phyloP scores from a whole-genome alignment of 768 basidiomycete species.

The Naematelia encephala region DNA sequence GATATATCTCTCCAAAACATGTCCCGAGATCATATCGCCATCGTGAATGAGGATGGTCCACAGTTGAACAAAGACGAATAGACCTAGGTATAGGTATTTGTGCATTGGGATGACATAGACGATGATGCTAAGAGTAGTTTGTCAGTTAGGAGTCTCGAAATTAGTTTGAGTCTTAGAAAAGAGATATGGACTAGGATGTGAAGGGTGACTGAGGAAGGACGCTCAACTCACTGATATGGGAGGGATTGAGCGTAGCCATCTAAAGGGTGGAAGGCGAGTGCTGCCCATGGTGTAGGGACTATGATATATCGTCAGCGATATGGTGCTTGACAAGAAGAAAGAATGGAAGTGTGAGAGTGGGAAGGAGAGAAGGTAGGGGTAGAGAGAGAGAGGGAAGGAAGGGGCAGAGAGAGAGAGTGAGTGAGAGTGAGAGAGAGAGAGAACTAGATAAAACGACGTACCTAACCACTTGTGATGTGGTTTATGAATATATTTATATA shows the following conservation, averaged over 20 bases:
- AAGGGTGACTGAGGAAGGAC: background rate
- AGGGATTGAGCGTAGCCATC: constrained; percentile 93
- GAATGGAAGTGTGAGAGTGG: background rate
- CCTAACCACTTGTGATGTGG: constrained; percentile 99
- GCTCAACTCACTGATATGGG: constrained; percentile 70
- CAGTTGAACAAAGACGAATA: constrained; percentile 88
- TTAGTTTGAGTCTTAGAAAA: constrained; percentile 1
- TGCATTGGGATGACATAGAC: constrained; percentile 87
- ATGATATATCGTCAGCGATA: constrained; percentile 2
- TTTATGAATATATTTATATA: constrained; percentile 93
- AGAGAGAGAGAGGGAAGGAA: background rate
- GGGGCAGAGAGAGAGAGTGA: background rate
- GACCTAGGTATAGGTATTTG: constrained; percentile 71
- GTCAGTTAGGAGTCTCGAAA: background rate
- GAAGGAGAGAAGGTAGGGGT: background rate
- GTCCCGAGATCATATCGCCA: constrained; percentile 95
- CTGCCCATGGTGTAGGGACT: constrained; percentile 97
- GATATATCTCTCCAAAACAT: constrained; percentile 79
- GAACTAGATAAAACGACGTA: constrained; percentile 52
- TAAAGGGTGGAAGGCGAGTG: constrained; percentile 94
- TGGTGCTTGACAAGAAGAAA: background rate
- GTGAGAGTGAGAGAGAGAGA: background rate
- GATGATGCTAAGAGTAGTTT: constrained; percentile 57
- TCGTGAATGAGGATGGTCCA: constrained; percentile 98
- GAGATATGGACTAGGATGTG: background rate